A percentile compares a stretch with the other conserved stretches of the same genome.
phyloP scores from a whole-genome alignment of 345 rosid genomes.

The Gossypium bickii region DNA sequence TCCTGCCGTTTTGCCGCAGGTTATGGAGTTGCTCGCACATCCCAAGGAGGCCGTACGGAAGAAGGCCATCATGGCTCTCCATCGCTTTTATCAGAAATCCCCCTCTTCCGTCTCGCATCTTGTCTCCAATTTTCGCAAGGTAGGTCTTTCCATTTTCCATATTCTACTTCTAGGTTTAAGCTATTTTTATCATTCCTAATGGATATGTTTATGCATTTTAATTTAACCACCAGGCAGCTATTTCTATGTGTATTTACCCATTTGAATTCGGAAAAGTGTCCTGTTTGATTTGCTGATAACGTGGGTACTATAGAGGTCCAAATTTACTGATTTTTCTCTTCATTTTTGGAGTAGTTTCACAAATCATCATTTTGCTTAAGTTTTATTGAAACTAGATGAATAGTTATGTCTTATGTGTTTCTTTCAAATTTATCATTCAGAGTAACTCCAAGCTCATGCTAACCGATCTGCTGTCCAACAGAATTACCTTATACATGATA shows the following conservation, averaged over 20 bases:
- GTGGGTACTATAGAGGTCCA: neutral
- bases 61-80: slow-evolving; percentile 98
- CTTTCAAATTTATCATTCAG: neutral
- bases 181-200: neutral
- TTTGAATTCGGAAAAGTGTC: slow-evolving; percentile 1
- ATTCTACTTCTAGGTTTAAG: neutral
- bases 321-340: neutral
- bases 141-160: neutral
- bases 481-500: neutral
- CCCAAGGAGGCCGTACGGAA: slow-evolving; percentile 90
- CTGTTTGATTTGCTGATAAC: neutral
- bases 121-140: slow-evolving; percentile 86
- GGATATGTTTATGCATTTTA: neutral
- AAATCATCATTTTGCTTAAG: neutral
- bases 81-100: slow-evolving; percentile 82
- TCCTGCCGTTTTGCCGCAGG: slow-evolving; percentile 92
- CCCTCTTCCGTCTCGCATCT: slow-evolving; percentile 89
- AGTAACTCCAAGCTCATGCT: neutral
- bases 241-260: neutral
- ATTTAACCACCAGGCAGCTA: neutral
- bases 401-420: neutral
- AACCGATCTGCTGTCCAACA: neutral
- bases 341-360: neutral
- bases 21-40: slow-evolving; percentile 75
- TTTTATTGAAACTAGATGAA: slow-evolving; percentile 1